Percentiles rank a stretch among this genome's conserved stretches.
Conservation (phyloP, 2,329 filamentous ascomycete species). For the Calonectria leucothoes region DNA sequence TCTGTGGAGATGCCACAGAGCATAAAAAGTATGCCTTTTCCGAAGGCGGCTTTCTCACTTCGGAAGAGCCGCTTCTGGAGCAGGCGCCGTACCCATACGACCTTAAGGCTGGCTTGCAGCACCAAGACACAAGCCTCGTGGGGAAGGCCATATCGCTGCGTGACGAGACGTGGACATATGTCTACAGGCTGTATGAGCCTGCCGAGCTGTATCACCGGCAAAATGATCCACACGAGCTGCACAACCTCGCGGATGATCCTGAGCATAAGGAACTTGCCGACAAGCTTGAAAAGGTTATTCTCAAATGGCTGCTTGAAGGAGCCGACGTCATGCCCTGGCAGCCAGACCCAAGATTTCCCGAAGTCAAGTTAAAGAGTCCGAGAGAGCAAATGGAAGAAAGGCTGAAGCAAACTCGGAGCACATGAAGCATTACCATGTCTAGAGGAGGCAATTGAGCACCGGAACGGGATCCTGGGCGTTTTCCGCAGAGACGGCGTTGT, state of each 20-base stretch:
- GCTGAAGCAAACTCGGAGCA: slow-evolving; percentile 14
- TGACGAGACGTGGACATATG: slow-evolving; percentile 52
- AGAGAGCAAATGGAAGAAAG: slow-evolving; percentile 43
- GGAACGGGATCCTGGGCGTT: not conserved
- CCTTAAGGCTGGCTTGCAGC: slow-evolving; percentile 57
- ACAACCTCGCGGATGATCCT: slow-evolving; percentile 50
- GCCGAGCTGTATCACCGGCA: slow-evolving; percentile 55
- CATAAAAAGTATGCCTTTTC: slow-evolving; percentile 56
- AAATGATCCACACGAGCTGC: slow-evolving; percentile 51
- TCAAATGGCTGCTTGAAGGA: slow-evolving; percentile 52
- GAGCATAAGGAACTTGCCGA: slow-evolving; percentile 36
- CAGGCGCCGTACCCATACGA: slow-evolving; percentile 58
- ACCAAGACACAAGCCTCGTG: slow-evolving; percentile 55
- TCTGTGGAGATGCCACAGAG: slow-evolving; percentile 34
- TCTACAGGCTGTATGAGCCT: slow-evolving; percentile 59
- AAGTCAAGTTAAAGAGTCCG: slow-evolving; percentile 47
- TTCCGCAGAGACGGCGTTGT: not conserved
- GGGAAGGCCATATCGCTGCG: slow-evolving; percentile 55
- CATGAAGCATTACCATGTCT: not conserved
- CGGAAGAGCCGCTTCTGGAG: slow-evolving; percentile 58
- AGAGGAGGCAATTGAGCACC: not conserved
- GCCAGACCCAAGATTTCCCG: slow-evolving; percentile 49
- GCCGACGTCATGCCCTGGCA: slow-evolving; percentile 51
- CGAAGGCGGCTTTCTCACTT: slow-evolving; percentile 57
- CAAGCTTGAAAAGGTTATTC: slow-evolving; percentile 45